phyloP scores from a whole-genome alignment of 129 eudicot genomes.

The Escallonia herrerae region DNA sequence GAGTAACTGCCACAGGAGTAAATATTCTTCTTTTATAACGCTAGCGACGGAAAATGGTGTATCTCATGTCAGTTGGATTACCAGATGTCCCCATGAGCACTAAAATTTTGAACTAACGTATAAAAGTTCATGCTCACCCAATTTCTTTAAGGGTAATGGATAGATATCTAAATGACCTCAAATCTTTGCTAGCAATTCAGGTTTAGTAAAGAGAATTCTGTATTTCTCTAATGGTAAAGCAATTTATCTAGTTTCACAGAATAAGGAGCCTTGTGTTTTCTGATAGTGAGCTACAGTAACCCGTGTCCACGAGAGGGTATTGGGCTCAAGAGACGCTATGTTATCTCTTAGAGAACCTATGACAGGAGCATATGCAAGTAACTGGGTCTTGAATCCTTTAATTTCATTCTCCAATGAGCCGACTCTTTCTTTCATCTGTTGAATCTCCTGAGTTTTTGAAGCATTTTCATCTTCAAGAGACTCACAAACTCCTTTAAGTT shows the following conservation, averaged over 20 bases:
- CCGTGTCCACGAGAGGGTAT: slow-evolving; percentile 36
- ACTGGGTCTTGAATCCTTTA: slow-evolving; percentile 46
- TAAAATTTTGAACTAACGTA: too few relatives aligned
- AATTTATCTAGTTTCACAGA: slow-evolving; percentile 1
- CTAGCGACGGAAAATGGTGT: too few relatives aligned
- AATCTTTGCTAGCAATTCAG: too few relatives aligned
- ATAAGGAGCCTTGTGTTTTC: slow-evolving; percentile 23
- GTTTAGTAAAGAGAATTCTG: too few relatives aligned
- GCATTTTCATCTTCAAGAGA: slow-evolving; percentile 54
- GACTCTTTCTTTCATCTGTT: slow-evolving; percentile 51
- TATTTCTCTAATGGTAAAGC: neutral
- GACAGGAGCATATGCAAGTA: slow-evolving; percentile 51
- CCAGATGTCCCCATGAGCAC: too few relatives aligned
- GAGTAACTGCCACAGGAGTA: too few relatives aligned
- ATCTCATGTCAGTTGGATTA: too few relatives aligned
- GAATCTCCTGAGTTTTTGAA: slow-evolving; percentile 53
- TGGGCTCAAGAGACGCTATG: slow-evolving; percentile 57
- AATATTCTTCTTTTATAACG: too few relatives aligned
- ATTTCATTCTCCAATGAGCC: slow-evolving; percentile 52
- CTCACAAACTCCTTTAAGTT: slow-evolving; percentile 58
- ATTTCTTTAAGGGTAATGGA: too few relatives aligned
- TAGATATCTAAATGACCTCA: too few relatives aligned
- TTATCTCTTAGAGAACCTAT: slow-evolving; percentile 51
- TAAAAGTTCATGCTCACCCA: too few relatives aligned
- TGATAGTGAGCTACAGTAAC: slow-evolving; percentile 25